Conservation (phyloP, 768 basidiomycete species). For the Lactarius sp. region DNA sequence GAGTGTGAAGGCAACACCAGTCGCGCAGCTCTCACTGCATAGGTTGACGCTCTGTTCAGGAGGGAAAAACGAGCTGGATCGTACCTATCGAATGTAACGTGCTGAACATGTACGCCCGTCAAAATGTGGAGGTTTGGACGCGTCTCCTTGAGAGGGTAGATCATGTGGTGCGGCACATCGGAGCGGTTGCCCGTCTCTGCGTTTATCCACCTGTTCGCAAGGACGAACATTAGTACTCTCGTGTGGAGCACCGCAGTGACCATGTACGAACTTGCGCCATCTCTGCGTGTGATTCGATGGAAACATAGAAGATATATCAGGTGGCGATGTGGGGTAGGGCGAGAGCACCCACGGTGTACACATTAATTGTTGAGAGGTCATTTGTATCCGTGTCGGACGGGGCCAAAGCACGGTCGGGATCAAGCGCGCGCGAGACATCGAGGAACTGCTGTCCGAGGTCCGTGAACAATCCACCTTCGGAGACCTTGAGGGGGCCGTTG, state of each 20-base stretch:
- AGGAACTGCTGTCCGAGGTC: conserved; percentile 30
- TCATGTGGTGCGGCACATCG: conserved; percentile 43
- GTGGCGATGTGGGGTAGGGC: too few species aligned
- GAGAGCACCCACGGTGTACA: conserved; percentile 27
- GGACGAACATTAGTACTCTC: not conserved
- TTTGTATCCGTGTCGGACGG: conserved; percentile 27
- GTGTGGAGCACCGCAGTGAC: not conserved
- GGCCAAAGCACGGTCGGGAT: conserved; percentile 22
- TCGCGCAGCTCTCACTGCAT: conserved; percentile 34
- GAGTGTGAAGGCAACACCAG: conserved; percentile 36
- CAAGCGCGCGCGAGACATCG: conserved; percentile 28
- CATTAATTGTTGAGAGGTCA: conserved; percentile 28
- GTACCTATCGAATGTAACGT: conserved; percentile 35
- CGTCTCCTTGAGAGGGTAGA: conserved; percentile 33
- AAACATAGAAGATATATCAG: not conserved
- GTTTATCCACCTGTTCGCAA: conserved; percentile 48
- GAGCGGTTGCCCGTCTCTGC: conserved; percentile 49
- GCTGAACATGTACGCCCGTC: conserved; percentile 34
- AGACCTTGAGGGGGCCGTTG: conserved; percentile 41
- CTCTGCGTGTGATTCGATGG: conserved; percentile 34
- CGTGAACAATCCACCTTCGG: conserved; percentile 28
- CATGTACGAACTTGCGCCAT: conserved; percentile 47
- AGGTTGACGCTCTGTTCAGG: not conserved
- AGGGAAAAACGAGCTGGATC: conserved; percentile 1
- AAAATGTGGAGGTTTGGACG: conserved; percentile 34